These are phyloP conservation scores for rapeseed (Brassica napus) DNA, from an alignment of 345 rosid genomes.

Conservation along the genomic window Da-Ae NC_063435.1:211501-212000, in stretches of 20 bases:
- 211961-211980: neutral
- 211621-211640: neutral
- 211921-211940: neutral
- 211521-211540: constrained; percentile 8
- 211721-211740: too few relatives aligned
- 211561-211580: neutral
- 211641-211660: constrained; percentile 16
- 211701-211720: too few relatives aligned
- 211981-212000: neutral
- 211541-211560: neutral
- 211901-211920: neutral
- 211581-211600: neutral
- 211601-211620: neutral
- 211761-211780: too few relatives aligned
- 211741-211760: too few relatives aligned
- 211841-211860: neutral
- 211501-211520: neutral
- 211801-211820: too few relatives aligned
- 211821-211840: neutral
- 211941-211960: neutral
- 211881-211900: neutral
- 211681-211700: too few relatives aligned
- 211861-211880: constrained; percentile 8
- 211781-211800: too few relatives aligned
- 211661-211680: neutral